Evolutionary conservation across 306 rosid species (phyloP).

Genomic region (Lathyrus oleraceus): DNA sequence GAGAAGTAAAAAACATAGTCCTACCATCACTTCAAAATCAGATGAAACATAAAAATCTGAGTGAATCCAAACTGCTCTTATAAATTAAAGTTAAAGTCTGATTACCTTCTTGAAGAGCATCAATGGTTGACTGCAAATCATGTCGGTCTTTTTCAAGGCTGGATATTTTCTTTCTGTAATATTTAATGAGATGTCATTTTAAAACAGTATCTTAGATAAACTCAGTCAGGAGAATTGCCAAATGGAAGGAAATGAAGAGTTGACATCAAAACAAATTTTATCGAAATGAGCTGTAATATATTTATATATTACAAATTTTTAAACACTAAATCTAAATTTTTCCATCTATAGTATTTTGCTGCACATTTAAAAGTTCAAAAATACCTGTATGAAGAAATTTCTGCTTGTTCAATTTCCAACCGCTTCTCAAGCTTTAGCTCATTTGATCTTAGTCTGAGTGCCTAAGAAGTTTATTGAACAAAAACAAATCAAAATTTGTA

Average conservation of each 20-base stretch:
- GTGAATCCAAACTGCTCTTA: slow-evolving; percentile 16
- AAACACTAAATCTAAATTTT: slow-evolving; percentile 9
- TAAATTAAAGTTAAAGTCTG: slow-evolving; percentile 29
- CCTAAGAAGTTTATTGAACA: slow-evolving; percentile 52
- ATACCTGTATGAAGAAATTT: slow-evolving; percentile 81
- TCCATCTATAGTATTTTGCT: neutral
- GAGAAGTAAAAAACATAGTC: slow-evolving; percentile 9
- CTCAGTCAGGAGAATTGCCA: slow-evolving; percentile 2
- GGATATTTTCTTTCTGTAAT: slow-evolving; percentile 78
- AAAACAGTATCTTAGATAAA: slow-evolving; percentile 22
- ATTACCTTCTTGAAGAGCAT: slow-evolving; percentile 92
- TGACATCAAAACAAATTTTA: slow-evolving; percentile 14
- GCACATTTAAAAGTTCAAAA: slow-evolving; percentile 28
- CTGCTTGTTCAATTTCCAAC: slow-evolving; percentile 78
- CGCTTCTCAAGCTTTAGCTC: slow-evolving; percentile 93
- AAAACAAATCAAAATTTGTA: slow-evolving; percentile 17
- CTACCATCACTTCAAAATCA: slow-evolving; percentile 2
- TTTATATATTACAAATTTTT: neutral
- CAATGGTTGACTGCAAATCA: slow-evolving; percentile 83
- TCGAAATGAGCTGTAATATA: neutral
- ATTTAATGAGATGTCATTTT: slow-evolving; percentile 35
- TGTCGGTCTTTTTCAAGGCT: slow-evolving; percentile 83
- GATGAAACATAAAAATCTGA: slow-evolving; percentile 17
- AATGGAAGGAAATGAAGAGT: slow-evolving; percentile 17
- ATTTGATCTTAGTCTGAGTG: slow-evolving; percentile 85